Evolutionary conservation across 2,329 filamentous ascomycete genomes (phyloP).

Genomic region (Aspergillus pseudoviridinutans): DNA sequence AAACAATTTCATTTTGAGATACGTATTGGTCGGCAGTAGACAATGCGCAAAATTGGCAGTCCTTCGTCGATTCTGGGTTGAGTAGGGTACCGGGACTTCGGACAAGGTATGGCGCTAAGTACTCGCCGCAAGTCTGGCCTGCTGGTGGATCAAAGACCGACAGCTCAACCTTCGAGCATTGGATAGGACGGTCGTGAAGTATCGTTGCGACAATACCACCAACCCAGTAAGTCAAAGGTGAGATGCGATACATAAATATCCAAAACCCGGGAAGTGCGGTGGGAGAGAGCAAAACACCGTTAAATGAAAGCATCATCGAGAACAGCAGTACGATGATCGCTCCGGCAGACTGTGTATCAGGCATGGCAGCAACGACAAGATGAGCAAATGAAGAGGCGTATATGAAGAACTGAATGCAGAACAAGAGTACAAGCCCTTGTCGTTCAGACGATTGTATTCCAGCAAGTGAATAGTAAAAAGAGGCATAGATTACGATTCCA

Average conservation of each 20-base stretch:
- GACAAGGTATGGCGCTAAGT: constrained; percentile 51
- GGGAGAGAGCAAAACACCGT: constrained; percentile 63
- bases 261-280: constrained; percentile 63
- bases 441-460: constrained; percentile 60
- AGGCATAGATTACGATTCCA: constrained; percentile 70
- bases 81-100: constrained; percentile 51
- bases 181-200: constrained; percentile 62
- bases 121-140: constrained; percentile 57
- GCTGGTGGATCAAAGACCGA: constrained; percentile 59
- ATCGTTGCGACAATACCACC: constrained; percentile 67
- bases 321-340: constrained; percentile 73
- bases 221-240: constrained; percentile 46
- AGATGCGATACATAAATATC: constrained; percentile 62
- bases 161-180: constrained; percentile 66
- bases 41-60: constrained; percentile 50
- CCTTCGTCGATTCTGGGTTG: constrained; percentile 45
- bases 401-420: constrained; percentile 70
- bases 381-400: constrained; percentile 77
- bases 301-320: constrained; percentile 76
- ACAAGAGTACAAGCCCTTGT: constrained; percentile 72
- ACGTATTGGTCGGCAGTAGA: constrained; percentile 37
- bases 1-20: constrained; percentile 45
- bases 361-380: constrained; percentile 70
- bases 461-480: constrained; percentile 78
- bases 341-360: constrained; percentile 68